Conservation (phyloP, 2,329 filamentous ascomycete species). For the Ilyonectria robusta region DNA sequence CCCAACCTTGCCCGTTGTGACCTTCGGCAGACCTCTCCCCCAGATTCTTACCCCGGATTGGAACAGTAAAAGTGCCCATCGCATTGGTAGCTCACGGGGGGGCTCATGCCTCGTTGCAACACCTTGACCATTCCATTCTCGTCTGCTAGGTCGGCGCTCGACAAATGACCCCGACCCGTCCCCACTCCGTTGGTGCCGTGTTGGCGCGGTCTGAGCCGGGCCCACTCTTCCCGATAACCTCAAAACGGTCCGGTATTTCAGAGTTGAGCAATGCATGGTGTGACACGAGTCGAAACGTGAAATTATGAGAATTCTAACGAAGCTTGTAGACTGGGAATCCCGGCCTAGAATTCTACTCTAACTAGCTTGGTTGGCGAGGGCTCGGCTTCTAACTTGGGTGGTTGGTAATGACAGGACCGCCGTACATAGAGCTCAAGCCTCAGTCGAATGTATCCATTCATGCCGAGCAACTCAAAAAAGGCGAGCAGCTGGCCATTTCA, state of each 20-base stretch:
- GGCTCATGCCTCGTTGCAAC: not conserved
- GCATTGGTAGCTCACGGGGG: not conserved
- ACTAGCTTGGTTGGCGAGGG: not conserved
- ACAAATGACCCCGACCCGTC: not conserved
- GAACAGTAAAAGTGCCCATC: no score
- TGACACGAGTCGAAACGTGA: not conserved
- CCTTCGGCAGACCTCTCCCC: not conserved
- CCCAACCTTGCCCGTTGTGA: not conserved
- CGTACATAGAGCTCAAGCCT: not conserved
- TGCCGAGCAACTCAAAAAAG: not conserved
- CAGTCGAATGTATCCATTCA: not conserved
- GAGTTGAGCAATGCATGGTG: not conserved
- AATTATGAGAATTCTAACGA: not conserved
- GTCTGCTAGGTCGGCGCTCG: not conserved
- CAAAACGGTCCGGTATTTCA: not conserved
- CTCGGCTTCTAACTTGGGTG: not conserved
- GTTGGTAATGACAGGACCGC: not conserved
- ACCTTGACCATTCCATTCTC: not conserved
- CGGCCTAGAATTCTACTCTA: not conserved
- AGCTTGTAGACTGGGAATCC: not conserved
- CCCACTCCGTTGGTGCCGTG: not conserved
- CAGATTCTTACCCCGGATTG: not conserved
- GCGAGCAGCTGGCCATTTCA: not conserved
- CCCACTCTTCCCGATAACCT: not conserved
- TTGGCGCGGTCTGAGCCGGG: conserved; percentile 1